A percentile compares a stretch with the other conserved stretches of the same genome.
Evolutionary conservation across 192 early-diverging fungal species (phyloP).

Genomic region (Podochytrium sp.): DNA sequence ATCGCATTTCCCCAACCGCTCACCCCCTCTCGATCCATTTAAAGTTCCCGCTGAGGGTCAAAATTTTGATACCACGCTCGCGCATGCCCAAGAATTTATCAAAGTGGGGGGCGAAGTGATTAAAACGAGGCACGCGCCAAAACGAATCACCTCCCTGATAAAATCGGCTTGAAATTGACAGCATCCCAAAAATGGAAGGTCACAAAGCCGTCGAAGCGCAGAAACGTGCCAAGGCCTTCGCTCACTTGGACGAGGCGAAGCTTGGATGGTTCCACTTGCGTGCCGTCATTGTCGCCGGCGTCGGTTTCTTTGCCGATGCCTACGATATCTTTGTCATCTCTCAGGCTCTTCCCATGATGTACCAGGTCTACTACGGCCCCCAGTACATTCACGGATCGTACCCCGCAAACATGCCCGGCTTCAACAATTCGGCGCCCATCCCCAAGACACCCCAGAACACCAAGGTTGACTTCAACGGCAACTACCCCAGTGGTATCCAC

Average conservation of each 20-base stretch:
- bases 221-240: slow-evolving; percentile 32
- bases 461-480: slow-evolving; percentile 27
- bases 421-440: slow-evolving; percentile 1
- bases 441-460: slow-evolving; percentile 36
- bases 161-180: too few species aligned
- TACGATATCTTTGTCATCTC: slow-evolving; percentile 96
- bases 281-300: slow-evolving; percentile 55
- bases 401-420: slow-evolving; percentile 36
- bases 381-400: slow-evolving; percentile 25
- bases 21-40: too few species aligned
- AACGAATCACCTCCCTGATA: too few species aligned
- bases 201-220: too few species aligned
- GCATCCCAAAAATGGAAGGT: too few species aligned
- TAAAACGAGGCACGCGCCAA: too few species aligned
- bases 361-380: slow-evolving; percentile 39
- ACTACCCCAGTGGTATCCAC: slow-evolving; percentile 20
- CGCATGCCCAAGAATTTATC: too few species aligned
- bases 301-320: slow-evolving; percentile 51
- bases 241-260: slow-evolving; percentile 47
- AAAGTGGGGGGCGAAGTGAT: too few species aligned
- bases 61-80: too few species aligned
- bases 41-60: too few species aligned
- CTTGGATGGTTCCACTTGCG: slow-evolving; percentile 54
- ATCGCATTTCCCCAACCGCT: too few species aligned
- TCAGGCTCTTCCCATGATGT: slow-evolving; percentile 84